Conservation (phyloP, 768 basidiomycete genomes). For the Tricholoma saponaceum region DNA sequence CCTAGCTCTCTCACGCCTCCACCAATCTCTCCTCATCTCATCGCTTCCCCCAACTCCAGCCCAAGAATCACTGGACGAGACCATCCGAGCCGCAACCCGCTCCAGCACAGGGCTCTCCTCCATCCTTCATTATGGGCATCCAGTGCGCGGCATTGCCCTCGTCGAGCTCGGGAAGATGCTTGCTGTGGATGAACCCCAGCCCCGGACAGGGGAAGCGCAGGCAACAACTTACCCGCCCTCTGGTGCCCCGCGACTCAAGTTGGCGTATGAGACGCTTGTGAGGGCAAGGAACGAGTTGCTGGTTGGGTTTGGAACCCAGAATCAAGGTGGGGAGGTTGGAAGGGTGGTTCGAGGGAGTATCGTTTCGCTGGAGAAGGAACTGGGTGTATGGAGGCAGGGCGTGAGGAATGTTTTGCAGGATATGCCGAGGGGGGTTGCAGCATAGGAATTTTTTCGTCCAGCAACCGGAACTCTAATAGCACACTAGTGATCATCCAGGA, state of each 20-base stretch:
- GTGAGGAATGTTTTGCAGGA: constrained; percentile 54
- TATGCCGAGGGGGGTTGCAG: constrained; percentile 12
- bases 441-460: not conserved
- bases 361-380: constrained; percentile 66
- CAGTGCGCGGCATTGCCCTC: constrained; percentile 68
- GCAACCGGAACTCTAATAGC: too few species aligned
- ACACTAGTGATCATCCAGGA: too few species aligned
- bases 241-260: constrained; percentile 55
- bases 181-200: constrained; percentile 68
- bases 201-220: constrained; percentile 21
- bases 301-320: constrained; percentile 67
- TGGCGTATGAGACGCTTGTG: constrained; percentile 63
- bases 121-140: constrained; percentile 65
- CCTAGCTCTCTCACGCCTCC: constrained; percentile 68
- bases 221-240: constrained; percentile 56
- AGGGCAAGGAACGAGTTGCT: constrained; percentile 56
- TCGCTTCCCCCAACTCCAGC: constrained; percentile 37
- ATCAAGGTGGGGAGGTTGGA: constrained; percentile 72
- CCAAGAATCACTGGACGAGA: constrained; percentile 57
- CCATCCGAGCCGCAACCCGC: constrained; percentile 53
- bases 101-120: constrained; percentile 47
- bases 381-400: constrained; percentile 65
- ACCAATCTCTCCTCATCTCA: constrained; percentile 61
- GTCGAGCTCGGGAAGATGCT: constrained; percentile 82
- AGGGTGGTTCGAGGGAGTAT: constrained; percentile 54